Evolutionary conservation across 2,329 filamentous ascomycete species (phyloP), one percentile per base, ranked within the genome.

Genomic region (Microsporum canis): DNA sequence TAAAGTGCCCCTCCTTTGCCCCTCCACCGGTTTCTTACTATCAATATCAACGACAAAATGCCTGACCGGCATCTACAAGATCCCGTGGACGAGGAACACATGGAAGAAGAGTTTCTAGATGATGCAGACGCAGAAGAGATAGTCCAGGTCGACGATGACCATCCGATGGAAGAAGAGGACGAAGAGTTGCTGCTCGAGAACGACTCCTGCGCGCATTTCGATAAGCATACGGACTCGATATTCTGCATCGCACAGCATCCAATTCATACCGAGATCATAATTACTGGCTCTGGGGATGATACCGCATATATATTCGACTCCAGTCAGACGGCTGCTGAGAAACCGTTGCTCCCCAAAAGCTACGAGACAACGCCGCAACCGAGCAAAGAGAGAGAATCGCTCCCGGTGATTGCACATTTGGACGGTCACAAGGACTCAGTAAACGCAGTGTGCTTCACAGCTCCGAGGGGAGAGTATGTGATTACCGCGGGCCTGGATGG

Each of bases 231-330:
- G 68, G 91, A 96, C 80, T 91, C 88, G 63, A 88, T 99, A 70
- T 99, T 96, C 79, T 85, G 89, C 75, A 94, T 99, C 72, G 90
- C 92, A 17, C 90, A 96, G 72, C 94, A 99, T 73, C 94, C 94
- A 3, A 78, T 85, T 5, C 81, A 88, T 70, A 84, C 87, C 4
- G 80, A 85, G 23, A 85, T 97, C 63, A 80, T 97, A 63, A 88
- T 91, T 2, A 96, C 94, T 0, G 94, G 94, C 63, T 94, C 91
- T 65, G 87, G 86, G 39, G 87, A 89, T 68, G 94, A 96, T 63
- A 86, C 87, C 23, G 91, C 89, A 60, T 96, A 92, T 77, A 82
- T 99, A 12, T 86, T 95, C 72, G 88, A 96, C 73, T 84, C 84
- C 4, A 85, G 85, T 2, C 85, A 86, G 0, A 78, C 78, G 4